Conservation (phyloP, 768 basidiomycete species). For the Hysterangium stoloniferum region DNA sequence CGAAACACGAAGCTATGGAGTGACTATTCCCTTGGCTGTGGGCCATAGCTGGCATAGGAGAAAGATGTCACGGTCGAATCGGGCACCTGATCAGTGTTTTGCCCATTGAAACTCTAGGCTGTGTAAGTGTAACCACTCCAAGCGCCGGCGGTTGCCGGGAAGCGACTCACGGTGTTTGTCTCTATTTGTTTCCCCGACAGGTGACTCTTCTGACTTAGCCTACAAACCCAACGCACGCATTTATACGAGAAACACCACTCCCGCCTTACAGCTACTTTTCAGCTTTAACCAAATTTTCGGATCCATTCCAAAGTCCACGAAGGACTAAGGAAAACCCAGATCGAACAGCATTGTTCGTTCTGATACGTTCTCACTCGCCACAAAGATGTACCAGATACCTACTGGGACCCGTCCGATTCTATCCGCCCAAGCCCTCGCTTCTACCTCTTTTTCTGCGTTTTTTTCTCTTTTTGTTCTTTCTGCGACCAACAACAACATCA, state of each 20-base stretch:
- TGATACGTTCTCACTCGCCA: conserved; percentile 4
- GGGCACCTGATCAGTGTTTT: too few relatives aligned
- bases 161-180: neutral
- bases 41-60: too few relatives aligned
- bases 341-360: conserved; percentile 8
- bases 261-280: neutral
- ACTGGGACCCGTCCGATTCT: conserved; percentile 8
- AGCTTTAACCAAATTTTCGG: neutral
- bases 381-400: conserved; percentile 8
- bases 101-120: neutral
- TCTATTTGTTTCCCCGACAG: conserved; percentile 1
- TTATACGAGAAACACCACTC: neutral
- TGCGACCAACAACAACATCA: neutral
- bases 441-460: neutral
- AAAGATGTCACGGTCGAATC: too few relatives aligned
- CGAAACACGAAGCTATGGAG: too few relatives aligned
- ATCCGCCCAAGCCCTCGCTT: neutral
- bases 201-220: neutral
- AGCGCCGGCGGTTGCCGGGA: conserved; percentile 1
- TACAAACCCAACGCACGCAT: neutral
- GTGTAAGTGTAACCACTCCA: neutral
- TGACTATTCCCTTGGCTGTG: too few relatives aligned
- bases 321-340: conserved; percentile 2
- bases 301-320: neutral
- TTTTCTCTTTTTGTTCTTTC: neutral